phyloP scores from a whole-genome alignment of 2,329 filamentous ascomycete genomes.

The Mollisia scopiformis region DNA sequence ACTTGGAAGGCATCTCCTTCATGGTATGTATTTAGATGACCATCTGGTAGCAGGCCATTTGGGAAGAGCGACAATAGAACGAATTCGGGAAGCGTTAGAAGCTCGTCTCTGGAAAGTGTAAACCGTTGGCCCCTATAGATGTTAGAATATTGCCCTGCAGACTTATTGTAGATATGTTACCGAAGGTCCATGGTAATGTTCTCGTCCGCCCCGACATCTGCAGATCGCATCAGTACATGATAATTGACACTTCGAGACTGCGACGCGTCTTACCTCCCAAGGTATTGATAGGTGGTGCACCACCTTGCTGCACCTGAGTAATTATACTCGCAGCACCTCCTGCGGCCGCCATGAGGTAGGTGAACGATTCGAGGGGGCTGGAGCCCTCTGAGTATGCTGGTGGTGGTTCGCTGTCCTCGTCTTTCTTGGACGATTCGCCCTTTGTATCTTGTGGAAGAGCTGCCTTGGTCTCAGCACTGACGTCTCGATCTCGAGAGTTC shows the following conservation, averaged over 20 bases:
- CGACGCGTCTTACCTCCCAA: conserved; percentile 68
- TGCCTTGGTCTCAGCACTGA: conserved; percentile 77
- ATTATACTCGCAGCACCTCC: conserved; percentile 98
- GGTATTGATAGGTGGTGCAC: conserved; percentile 81
- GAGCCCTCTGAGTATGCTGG: conserved; percentile 95
- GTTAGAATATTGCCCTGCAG: conserved; percentile 32
- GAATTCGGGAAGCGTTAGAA: conserved; percentile 94
- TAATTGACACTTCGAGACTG: background rate
- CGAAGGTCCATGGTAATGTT: conserved; percentile 93
- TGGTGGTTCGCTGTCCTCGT: conserved; percentile 86
- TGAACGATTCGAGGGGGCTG: conserved; percentile 89
- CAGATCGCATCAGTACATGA: conserved; percentile 17
- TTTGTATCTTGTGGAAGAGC: conserved; percentile 84
- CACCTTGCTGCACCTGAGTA: conserved; percentile 96
- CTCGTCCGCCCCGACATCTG: conserved; percentile 86
- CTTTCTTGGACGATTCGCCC: conserved; percentile 72
- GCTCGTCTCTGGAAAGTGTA: conserved; percentile 90
- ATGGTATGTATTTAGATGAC: conserved; percentile 89
- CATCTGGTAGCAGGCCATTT: conserved; percentile 96
- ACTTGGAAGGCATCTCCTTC: conserved; percentile 96
- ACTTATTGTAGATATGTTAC: conserved; percentile 52
- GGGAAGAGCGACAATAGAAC: conserved; percentile 97
- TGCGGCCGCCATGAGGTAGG: conserved; percentile 97
- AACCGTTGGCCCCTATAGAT: conserved; percentile 81
- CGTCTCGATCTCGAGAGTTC: conserved; percentile 43